These are phyloP conservation scores for Rosa multiflora DNA, from an alignment of 306 rosid species.

Conservation along the genomic window DNA sequence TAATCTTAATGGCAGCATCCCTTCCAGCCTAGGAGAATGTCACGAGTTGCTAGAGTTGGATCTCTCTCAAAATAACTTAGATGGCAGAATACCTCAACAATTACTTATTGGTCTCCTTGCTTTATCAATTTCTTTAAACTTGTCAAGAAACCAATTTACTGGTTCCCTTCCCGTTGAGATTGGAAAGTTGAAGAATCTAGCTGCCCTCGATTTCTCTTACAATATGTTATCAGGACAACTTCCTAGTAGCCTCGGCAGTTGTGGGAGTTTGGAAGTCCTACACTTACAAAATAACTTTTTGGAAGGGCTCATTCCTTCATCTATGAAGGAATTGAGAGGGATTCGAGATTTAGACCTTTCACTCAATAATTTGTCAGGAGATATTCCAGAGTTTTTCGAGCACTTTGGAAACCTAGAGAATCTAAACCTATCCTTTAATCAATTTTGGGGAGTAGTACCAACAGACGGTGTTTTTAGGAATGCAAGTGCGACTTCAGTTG, in stretches of 20 bases:
- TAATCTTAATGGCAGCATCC: neutral
- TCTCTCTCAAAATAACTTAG: neutral
- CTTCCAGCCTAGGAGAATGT: neutral
- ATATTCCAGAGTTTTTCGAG: neutral
- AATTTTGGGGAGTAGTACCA: neutral
- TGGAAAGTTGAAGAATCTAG: neutral
- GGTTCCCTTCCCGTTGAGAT: neutral
- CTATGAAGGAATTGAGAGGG: neutral
- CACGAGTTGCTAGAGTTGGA: neutral
- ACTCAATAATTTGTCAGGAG: neutral
- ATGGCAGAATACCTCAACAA: neutral
- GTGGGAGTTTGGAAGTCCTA: neutral
- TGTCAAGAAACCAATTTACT: neutral
- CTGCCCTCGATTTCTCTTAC: neutral
- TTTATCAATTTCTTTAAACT: too few relatives aligned
- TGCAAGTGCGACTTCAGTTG: neutral
- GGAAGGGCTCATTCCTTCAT: neutral
- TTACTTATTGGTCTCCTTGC: neutral
- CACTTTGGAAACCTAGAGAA: neutral
- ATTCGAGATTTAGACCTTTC: neutral
- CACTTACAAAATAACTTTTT: neutral
- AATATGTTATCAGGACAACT: neutral
- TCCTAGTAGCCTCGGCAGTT: neutral
- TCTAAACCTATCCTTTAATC: neutral
- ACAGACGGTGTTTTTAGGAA: neutral